A percentile compares a stretch with the other conserved stretches of the same genome.
These are phyloP conservation scores for Scheffersomyces titani DNA, from an alignment of 1,139 yeast genomes.

Conservation along the genomic window DNA sequence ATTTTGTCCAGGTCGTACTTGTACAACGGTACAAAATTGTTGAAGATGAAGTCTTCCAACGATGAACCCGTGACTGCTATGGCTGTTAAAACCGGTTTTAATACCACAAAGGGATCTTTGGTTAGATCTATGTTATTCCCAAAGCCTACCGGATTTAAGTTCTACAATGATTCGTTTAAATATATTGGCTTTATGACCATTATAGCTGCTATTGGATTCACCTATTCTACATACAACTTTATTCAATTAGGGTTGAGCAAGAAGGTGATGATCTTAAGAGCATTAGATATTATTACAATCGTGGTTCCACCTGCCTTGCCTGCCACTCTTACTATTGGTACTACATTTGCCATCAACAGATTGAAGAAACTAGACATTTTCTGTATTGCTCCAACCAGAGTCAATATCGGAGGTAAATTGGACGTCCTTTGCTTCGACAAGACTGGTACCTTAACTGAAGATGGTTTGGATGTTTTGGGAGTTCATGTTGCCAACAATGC, in stretches of 20 bases:
- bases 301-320: slow-evolving; percentile 99
- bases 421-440: slow-evolving; percentile 93
- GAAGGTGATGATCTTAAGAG: slow-evolving; percentile 75
- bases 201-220: slow-evolving; percentile 83
- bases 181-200: slow-evolving; percentile 93
- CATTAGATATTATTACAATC: slow-evolving; percentile 89
- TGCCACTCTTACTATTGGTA: slow-evolving; percentile 94
- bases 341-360: slow-evolving; percentile 84
- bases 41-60: slow-evolving; percentile 69
- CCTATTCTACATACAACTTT: slow-evolving; percentile 81
- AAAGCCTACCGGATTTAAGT: slow-evolving; percentile 89
- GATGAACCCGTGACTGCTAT: slow-evolving; percentile 83
- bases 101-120: slow-evolving; percentile 94
- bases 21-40: slow-evolving; percentile 85
- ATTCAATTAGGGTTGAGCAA: slow-evolving; percentile 71
- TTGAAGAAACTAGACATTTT: slow-evolving; percentile 65
- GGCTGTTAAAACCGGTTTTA: slow-evolving; percentile 87
- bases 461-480: slow-evolving; percentile 91
- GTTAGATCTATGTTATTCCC: slow-evolving; percentile 96
- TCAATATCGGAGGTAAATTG: slow-evolving; percentile 90
- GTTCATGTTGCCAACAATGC: slow-evolving; percentile 65
- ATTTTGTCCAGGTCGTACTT: slow-evolving; percentile 71
- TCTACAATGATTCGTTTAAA: slow-evolving; percentile 90
- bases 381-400: slow-evolving; percentile 91
- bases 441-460: slow-evolving; percentile 97